A percentile compares a stretch with the other conserved stretches of the same genome.
Evolutionary conservation across 495 filamentous ascomycete genomes (phyloP).

Genomic region (Penicillium maclennaniae): DNA sequence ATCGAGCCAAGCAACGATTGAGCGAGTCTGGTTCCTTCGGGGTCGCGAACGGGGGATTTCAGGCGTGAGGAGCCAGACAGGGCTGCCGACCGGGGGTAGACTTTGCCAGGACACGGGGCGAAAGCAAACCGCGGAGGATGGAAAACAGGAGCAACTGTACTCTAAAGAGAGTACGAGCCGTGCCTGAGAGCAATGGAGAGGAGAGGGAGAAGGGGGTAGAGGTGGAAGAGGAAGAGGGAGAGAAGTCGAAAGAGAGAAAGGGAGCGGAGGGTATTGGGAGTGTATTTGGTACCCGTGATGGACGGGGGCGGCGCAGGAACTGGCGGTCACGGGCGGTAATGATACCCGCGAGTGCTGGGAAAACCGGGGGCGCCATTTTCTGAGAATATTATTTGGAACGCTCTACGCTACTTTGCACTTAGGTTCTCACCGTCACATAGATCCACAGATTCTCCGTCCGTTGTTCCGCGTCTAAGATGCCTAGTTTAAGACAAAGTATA

Average conservation of each 20-base stretch:
- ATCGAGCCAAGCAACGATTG: slow-evolving; percentile 7
- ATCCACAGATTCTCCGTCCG: background rate
- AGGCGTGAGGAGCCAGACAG: slow-evolving; percentile 2
- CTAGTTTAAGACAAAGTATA: background rate
- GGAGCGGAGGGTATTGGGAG: slow-evolving; percentile 23
- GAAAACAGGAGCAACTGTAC: slow-evolving; percentile 20
- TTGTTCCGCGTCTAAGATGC: background rate
- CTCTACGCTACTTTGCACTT: background rate
- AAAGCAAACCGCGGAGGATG: slow-evolving; percentile 4
- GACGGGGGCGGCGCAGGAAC: slow-evolving; percentile 2
- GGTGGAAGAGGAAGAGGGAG: slow-evolving; percentile 19
- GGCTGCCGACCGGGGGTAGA: slow-evolving; percentile 7
- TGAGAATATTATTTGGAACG: background rate
- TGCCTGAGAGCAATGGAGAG: slow-evolving; percentile 8
- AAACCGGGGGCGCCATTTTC: background rate
- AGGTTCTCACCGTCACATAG: background rate
- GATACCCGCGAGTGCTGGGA: background rate
- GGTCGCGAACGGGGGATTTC: background rate
- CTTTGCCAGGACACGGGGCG: slow-evolving; percentile 6
- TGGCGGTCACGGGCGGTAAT: slow-evolving; percentile 12
- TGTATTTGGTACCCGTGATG: slow-evolving; percentile 22
- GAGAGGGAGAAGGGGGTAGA: slow-evolving; percentile 5
- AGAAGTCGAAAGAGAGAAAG: slow-evolving; percentile 18
- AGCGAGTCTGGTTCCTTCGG: background rate
- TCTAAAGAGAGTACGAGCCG: slow-evolving; percentile 30